Evolutionary conservation across 2,329 filamentous ascomycete species (phyloP).

Genomic region (Aurifilum marmelostoma): DNA sequence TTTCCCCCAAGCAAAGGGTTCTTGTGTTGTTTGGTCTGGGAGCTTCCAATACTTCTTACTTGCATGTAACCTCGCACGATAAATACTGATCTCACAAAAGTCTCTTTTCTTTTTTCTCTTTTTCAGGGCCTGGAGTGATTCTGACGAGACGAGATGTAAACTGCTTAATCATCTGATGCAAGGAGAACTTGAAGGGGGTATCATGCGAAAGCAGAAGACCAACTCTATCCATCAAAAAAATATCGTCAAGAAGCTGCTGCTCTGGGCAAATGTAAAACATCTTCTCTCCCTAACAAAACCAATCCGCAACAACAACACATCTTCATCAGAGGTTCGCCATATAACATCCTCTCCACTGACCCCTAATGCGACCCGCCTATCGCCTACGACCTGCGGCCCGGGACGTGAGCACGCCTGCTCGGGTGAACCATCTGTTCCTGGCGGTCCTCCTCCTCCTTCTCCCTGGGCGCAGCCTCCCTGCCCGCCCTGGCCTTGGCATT

Average conservation of each 20-base stretch:
- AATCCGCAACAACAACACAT: neutral
- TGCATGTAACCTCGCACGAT: constrained; percentile 8
- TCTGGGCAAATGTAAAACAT: neutral
- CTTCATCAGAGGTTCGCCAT: neutral
- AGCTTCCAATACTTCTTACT: neutral
- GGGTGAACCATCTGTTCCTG: constrained; percentile 52
- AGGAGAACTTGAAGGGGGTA: neutral
- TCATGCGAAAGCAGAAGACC: neutral
- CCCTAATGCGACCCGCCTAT: no score
- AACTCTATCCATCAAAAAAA: neutral
- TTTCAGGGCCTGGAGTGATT: neutral
- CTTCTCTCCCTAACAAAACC: neutral
- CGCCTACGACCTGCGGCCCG: constrained; percentile 9
- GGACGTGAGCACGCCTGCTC: constrained; percentile 46
- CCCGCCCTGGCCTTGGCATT: constrained; percentile 33
- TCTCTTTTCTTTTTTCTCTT: neutral
- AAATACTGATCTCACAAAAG: constrained; percentile 16
- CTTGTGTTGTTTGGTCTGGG: neutral
- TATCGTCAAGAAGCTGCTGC: neutral
- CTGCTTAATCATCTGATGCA: neutral
- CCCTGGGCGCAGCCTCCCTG: constrained; percentile 34
- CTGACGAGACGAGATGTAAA: neutral
- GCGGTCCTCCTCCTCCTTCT: constrained; percentile 34
- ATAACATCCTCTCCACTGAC: neutral
- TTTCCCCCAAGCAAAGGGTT: neutral